These are phyloP conservation scores for Polytrichum formosum DNA, from an alignment of 225 moss, liverwort and hornwort species.

Conservation along the genomic window DNA sequence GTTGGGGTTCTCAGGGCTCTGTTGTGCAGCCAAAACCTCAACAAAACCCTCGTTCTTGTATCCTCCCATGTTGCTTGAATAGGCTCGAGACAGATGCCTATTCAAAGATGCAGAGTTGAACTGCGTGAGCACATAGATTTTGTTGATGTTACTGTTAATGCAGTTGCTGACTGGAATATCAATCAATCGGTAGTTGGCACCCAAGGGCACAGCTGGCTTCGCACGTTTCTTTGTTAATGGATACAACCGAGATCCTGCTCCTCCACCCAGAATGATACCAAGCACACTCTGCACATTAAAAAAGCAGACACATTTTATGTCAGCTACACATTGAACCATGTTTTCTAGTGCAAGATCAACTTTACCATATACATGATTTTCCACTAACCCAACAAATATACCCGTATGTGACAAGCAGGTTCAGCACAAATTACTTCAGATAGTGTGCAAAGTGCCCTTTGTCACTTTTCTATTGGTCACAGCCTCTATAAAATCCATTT, in stretches of 20 bases:
- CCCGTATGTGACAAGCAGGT: not conserved
- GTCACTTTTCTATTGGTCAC: not conserved
- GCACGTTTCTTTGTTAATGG: constrained; percentile 84
- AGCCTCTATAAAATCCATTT: too few species aligned
- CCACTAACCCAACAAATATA: not conserved
- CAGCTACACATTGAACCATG: not conserved
- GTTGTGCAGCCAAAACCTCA: constrained; percentile 82
- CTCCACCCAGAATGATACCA: constrained; percentile 83
- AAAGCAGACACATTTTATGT: not conserved
- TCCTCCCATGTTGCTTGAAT: constrained; percentile 71
- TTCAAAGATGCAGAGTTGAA: constrained; percentile 89
- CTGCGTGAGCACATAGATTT: constrained; percentile 84
- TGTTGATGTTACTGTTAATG: constrained; percentile 84
- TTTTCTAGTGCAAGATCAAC: not conserved
- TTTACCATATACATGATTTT: not conserved
- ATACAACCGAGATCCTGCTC: constrained; percentile 71
- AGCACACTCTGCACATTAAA: constrained; percentile 41
- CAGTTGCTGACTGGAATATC: constrained; percentile 93
- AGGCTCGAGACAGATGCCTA: constrained; percentile 72
- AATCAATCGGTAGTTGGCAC: constrained; percentile 81
- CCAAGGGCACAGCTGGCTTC: constrained; percentile 77
- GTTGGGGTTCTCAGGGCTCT: constrained; percentile 66
- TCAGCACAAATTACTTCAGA: too few species aligned
- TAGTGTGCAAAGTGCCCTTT: not conserved
- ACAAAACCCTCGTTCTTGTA: constrained; percentile 91